phyloP scores from a whole-genome alignment of 495 filamentous ascomycete species.

The Neurospora discreta region DNA sequence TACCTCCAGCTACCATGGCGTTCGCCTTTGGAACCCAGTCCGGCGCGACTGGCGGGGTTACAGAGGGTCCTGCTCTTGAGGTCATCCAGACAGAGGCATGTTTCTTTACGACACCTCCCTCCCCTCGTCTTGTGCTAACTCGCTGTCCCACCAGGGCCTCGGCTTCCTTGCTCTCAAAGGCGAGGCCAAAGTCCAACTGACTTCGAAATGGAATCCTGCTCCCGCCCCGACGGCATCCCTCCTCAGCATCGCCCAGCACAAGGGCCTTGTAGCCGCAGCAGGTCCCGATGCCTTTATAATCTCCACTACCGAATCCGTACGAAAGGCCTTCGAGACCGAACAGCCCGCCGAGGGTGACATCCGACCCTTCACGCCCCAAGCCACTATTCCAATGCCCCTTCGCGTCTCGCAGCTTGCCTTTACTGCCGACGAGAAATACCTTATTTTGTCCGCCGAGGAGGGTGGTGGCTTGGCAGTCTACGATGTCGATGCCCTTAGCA shows the following conservation, averaged over 20 bases:
- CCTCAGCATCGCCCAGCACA: conserved; percentile 67
- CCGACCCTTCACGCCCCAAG: conserved; percentile 62
- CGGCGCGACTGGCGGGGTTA: conserved; percentile 27
- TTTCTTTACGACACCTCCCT: not conserved
- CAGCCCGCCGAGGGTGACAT: conserved; percentile 49
- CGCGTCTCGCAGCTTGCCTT: conserved; percentile 85
- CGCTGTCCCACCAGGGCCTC: conserved; percentile 45
- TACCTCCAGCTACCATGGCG: conserved; percentile 41
- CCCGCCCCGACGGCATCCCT: conserved; percentile 80
- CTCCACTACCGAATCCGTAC: conserved; percentile 63
- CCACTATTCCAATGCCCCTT: conserved; percentile 58
- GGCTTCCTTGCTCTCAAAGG: conserved; percentile 72
- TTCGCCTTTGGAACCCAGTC: conserved; percentile 44
- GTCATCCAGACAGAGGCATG: conserved; percentile 43
- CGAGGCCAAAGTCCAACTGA: conserved; percentile 73
- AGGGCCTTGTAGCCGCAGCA: conserved; percentile 78
- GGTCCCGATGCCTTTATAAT: conserved; percentile 69
- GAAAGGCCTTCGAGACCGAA: conserved; percentile 57
- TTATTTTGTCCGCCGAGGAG: conserved; percentile 73
- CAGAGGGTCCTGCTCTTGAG: conserved; percentile 45
- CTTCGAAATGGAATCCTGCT: conserved; percentile 66
- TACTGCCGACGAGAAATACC: conserved; percentile 68
- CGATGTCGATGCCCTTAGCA: conserved; percentile 51
- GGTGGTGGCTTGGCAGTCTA: conserved; percentile 80
- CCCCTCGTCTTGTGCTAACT: conserved; percentile 3